Evolutionary conservation across 2,329 filamentous ascomycete species (phyloP).

Genomic region (Tetracladium maxilliforme): DNA sequence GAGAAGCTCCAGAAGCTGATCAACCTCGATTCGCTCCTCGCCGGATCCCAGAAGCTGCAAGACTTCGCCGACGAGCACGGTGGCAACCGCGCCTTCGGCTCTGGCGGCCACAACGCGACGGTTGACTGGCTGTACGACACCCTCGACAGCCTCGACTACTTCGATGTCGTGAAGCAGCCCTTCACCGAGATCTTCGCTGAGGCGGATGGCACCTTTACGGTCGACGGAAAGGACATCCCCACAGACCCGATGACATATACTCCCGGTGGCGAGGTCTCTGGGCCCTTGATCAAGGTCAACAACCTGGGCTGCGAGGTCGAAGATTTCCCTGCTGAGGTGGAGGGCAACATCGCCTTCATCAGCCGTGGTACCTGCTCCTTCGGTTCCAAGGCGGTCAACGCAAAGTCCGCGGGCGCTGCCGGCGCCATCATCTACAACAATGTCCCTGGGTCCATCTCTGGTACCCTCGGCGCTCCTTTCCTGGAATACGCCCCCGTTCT

Average conservation of each 20-base stretch:
- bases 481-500: conserved; percentile 34
- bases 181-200: conserved; percentile 20
- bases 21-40: no score
- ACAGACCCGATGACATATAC: no score
- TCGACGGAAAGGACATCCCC: conserved; percentile 13
- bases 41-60: conserved; percentile 27
- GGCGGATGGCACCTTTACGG: conserved; percentile 9
- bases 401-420: conserved; percentile 35
- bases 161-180: conserved; percentile 26
- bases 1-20: no score
- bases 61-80: conserved; percentile 25
- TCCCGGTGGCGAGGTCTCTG: conserved; percentile 19
- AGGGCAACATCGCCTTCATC: conserved; percentile 35
- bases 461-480: conserved; percentile 30
- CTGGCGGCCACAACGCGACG: conserved; percentile 28
- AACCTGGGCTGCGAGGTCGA: conserved; percentile 27
- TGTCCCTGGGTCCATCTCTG: conserved; percentile 25
- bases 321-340: conserved; percentile 28
- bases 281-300: conserved; percentile 21
- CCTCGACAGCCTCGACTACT: conserved; percentile 21
- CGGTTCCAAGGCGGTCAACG: conserved; percentile 35
- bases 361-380: conserved; percentile 39
- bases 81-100: conserved; percentile 27
- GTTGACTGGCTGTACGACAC: conserved; percentile 27
- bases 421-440: conserved; percentile 46